A percentile compares a stretch with the other conserved stretches of the same genome.
phyloP scores from a whole-genome alignment of 768 basidiomycete species.

The Pholiota conissans region DNA sequence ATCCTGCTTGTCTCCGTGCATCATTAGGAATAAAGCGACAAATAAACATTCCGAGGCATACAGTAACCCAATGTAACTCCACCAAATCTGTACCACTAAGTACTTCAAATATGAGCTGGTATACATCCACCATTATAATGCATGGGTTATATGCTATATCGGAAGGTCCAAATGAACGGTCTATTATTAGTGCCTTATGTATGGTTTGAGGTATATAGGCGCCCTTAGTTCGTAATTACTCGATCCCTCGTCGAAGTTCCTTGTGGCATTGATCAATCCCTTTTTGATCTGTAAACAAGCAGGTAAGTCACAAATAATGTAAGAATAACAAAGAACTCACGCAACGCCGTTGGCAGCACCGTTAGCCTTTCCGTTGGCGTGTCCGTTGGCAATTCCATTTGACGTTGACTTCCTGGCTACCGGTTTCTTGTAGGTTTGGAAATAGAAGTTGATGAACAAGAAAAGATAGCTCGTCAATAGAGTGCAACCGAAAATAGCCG shows the following conservation, averaged over 20 bases:
- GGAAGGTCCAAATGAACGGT: constrained; percentile 2
- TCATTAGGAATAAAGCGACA: neutral
- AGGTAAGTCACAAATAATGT: neutral
- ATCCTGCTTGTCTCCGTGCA: too few species aligned
- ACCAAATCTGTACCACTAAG: neutral
- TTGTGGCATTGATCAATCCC: constrained; percentile 20
- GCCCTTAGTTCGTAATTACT: constrained; percentile 31
- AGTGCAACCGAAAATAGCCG: constrained; percentile 87
- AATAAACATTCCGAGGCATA: neutral
- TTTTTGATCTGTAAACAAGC: constrained; percentile 28
- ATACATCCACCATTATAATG: neutral
- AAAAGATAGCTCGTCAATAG: constrained; percentile 89
- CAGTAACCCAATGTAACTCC: neutral
- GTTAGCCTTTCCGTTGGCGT: constrained; percentile 28
- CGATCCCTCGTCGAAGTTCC: constrained; percentile 10
- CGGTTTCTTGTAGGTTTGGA: constrained; percentile 80
- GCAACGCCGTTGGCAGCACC: constrained; percentile 17
- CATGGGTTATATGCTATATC: neutral
- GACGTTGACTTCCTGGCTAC: constrained; percentile 42
- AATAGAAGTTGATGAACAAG: constrained; percentile 95
- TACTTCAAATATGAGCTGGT: neutral
- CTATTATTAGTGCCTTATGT: constrained; percentile 35
- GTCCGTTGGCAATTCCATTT: constrained; percentile 43
- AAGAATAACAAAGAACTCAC: constrained; percentile 7
- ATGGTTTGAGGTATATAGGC: constrained; percentile 38